Evolutionary conservation across 345 rosid species (phyloP).

Genomic region (Clausena lansium): DNA sequence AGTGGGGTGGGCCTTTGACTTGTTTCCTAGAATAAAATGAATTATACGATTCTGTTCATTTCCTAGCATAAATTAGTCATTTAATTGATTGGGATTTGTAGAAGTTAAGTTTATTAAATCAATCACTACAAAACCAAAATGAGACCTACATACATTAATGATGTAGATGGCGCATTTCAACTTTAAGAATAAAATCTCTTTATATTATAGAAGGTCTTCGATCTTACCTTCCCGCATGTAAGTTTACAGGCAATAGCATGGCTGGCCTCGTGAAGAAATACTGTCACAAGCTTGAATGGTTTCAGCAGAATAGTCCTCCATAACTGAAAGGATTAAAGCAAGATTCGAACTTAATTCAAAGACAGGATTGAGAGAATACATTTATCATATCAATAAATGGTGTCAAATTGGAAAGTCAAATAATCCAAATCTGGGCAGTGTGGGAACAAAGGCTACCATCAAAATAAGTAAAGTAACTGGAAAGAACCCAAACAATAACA

Average conservation of each 20-base stretch:
- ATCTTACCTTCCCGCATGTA: conserved; percentile 62
- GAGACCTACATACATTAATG: neutral
- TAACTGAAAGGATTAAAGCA: conserved; percentile 33
- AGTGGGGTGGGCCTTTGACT: neutral
- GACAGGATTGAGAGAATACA: neutral
- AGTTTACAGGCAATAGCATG: conserved; percentile 75
- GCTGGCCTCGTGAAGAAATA: conserved; percentile 71
- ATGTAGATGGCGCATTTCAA: neutral
- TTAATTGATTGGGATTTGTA: neutral
- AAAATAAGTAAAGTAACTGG: neutral
- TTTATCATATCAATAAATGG: neutral
- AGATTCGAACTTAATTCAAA: neutral
- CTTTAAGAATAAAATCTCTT: neutral
- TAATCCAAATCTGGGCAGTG: neutral
- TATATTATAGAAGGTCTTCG: neutral
- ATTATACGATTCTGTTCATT: neutral
- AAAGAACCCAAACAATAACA: neutral
- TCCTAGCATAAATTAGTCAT: neutral
- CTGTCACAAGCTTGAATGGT: conserved; percentile 70
- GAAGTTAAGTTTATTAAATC: neutral
- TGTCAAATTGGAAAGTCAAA: neutral
- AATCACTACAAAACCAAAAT: neutral
- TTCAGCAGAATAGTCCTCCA: conserved; percentile 61
- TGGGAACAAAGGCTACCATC: no score
- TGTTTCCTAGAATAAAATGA: neutral